Percentiles rank a stretch among this genome's conserved stretches.
phyloP scores from a whole-genome alignment of 495 filamentous ascomycete genomes.

The Neurospora tetraspora region DNA sequence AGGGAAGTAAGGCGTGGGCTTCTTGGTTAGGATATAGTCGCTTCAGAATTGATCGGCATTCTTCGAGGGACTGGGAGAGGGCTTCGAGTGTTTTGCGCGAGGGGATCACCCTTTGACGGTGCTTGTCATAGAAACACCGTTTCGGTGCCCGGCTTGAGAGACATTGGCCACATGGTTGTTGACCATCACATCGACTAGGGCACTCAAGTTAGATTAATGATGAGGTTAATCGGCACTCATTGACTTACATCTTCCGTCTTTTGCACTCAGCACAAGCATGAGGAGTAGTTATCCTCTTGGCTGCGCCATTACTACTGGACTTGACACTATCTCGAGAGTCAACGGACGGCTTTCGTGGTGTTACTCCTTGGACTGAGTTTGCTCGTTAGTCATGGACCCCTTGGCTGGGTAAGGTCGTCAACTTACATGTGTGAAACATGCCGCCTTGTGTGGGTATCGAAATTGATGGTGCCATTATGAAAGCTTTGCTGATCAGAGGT shows the following conservation, averaged over 20 bases:
- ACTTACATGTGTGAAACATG: slow-evolving; percentile 44
- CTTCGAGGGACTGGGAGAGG: slow-evolving; percentile 46
- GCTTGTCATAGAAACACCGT: slow-evolving; percentile 51
- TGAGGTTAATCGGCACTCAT: background rate
- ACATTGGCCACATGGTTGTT: slow-evolving; percentile 49
- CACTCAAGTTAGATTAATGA: slow-evolving; percentile 16
- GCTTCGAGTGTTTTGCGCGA: slow-evolving; percentile 50
- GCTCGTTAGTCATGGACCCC: background rate
- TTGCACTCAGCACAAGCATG: slow-evolving; percentile 52
- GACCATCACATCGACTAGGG: slow-evolving; percentile 43
- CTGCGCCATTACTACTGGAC: slow-evolving; percentile 26
- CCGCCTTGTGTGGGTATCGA: slow-evolving; percentile 39
- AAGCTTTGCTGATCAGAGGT: background rate
- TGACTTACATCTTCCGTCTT: slow-evolving; percentile 44
- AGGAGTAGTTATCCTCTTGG: slow-evolving; percentile 45
- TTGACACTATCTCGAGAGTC: slow-evolving; percentile 37
- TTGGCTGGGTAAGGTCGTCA: background rate
- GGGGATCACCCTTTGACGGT: slow-evolving; percentile 47
- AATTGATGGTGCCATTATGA: slow-evolving; percentile 38
- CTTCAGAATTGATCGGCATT: slow-evolving; percentile 47
- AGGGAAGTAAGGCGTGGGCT: slow-evolving; percentile 36
- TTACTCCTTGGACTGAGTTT: slow-evolving; percentile 34
- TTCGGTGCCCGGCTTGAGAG: slow-evolving; percentile 47
- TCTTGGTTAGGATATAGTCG: slow-evolving; percentile 45
- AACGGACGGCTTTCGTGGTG: slow-evolving; percentile 35